Evolutionary conservation across 2,329 filamentous ascomycete species (phyloP).

Genomic region (Pestalotiopsis fici): DNA sequence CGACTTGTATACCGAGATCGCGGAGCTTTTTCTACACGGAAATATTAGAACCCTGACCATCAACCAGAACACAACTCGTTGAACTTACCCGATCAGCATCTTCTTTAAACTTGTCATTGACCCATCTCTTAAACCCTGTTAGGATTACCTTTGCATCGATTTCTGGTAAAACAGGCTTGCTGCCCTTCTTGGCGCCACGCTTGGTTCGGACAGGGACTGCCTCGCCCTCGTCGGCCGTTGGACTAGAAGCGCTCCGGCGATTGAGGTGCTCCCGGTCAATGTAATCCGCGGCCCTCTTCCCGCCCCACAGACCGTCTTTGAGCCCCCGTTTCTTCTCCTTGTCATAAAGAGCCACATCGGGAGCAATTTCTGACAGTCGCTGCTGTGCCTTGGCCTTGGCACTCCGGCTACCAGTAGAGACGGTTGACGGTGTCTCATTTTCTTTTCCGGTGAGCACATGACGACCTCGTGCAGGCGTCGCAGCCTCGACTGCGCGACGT

Average conservation of each 20-base stretch:
- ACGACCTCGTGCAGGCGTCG: slow-evolving; percentile 55
- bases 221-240: slow-evolving; percentile 21
- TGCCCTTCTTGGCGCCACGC: slow-evolving; percentile 58
- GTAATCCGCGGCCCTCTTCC: slow-evolving; percentile 61
- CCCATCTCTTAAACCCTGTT: slow-evolving; percentile 84
- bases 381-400: slow-evolving; percentile 85
- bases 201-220: slow-evolving; percentile 47
- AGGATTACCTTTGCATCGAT: slow-evolving; percentile 77
- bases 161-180: slow-evolving; percentile 63
- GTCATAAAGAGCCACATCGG: slow-evolving; percentile 87
- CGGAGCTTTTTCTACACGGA: slow-evolving; percentile 71
- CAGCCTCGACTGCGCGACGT: slow-evolving; percentile 33
- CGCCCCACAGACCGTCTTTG: slow-evolving; percentile 59
- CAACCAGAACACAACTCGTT: neutral
- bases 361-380: slow-evolving; percentile 73
- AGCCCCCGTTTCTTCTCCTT: slow-evolving; percentile 82
- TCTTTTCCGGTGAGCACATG: slow-evolving; percentile 69
- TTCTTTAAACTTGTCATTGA: slow-evolving; percentile 71
- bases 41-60: slow-evolving; percentile 14
- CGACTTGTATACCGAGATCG: slow-evolving; percentile 78
- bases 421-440: slow-evolving; percentile 74
- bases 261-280: slow-evolving; percentile 51
- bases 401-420: slow-evolving; percentile 74
- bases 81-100: slow-evolving; percentile 76
- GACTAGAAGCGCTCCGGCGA: slow-evolving; percentile 39